Base-by-base conservation (phyloP, 352 stramenopile species). In the Hyaloperonospora brassicae region DNA sequence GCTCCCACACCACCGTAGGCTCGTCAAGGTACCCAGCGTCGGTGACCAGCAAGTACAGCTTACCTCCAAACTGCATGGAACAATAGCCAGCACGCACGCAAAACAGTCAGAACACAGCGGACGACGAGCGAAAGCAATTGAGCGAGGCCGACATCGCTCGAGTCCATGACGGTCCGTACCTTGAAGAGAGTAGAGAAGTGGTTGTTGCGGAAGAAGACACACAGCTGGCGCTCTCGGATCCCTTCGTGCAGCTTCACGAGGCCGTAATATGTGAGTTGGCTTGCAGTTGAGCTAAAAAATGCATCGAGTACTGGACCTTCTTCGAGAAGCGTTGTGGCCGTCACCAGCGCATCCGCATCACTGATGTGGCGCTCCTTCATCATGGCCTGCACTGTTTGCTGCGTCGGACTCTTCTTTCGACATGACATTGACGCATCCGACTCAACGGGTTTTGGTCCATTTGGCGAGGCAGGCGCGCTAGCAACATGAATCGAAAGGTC, bases 201-300 rank as follows among this genome's bases (percentile, higher is more conserved):
- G 61, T 99, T 98, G 79, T 99, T 99, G 21, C 96, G 93, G 62
- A 98, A 99, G 68, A 99, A 98, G 11, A 98, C 92, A 21, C 73
- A 93, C 21, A 98, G 70, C 52, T 97, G 73, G 22, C 91, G 80
- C 50, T 97, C 85, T 9, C 80, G 75, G 7, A 98, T 40, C 21
- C 93, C 73, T 67, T 97, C 84, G 60, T 98, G 90, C 17, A 98
- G 71, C 60, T 92, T 84, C 13, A 88, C 63, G 17, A 98, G 77
- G 12, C 94, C 96, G 55, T 94, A 90, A 56, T 97, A 96, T 34
- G 96, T 98, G 35, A 98, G 68, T 69, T 98, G 96, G 49, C 89
- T 96, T 25, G 79, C 76, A 13, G 89, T 95, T 6, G 67, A 61
- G 27, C 84, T 79, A 23, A 98, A 87, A 61, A 98, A 98, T 13